Evolutionary conservation across 257 asterid genomes (phyloP), one percentile per base, ranked within the genome.

Genomic region (Rhazya stricta): DNA sequence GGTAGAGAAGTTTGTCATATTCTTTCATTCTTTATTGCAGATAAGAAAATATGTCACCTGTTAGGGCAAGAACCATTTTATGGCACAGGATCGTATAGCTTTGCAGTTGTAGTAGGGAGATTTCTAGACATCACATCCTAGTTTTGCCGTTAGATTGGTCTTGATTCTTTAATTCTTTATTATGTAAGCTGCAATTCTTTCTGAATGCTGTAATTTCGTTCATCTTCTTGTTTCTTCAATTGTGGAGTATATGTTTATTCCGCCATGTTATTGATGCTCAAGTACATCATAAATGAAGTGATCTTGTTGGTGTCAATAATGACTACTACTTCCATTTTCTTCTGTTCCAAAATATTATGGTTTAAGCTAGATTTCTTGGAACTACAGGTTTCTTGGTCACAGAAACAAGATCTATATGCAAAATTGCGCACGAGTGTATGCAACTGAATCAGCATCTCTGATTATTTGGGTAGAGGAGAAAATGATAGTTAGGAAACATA

Each of bases 1-100:
- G 87, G 84, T 81, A 86, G 84, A 82, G 66, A 77, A 79, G 83
- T 69, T 68, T 57, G 60, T 74, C 73, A 65, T 77, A 90, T 88
- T 91, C 90, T 82, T 90, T 91, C 82, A 86, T 90, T 89, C 87
- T 84, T 82, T 85, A 77, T 60, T 85, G 96, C 90, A 88, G 91
- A 86, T 88, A 85, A 73, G 76, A 61, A 58, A 30, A 56, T 41
- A 51, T 32, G 23, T 70, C 53, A 69, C 70, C 50, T 58, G 69
- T 42, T 67, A 53, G 69, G 29, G 60, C 67, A 37, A 29, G 71
- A 68, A 71, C 53, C 39, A 70, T 61, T 77, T 62, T 70, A 32
- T 58, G 70, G 66, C 37, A 58, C 74, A 56, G 51, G 43, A 67
- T 77, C 53, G 60, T 72, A 78, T 25, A 68, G 58, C 36, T 75